Evolutionary conservation across 225 moss, liverwort and hornwort genomes (phyloP).

Genomic region (Takakia lepidozioides): DNA sequence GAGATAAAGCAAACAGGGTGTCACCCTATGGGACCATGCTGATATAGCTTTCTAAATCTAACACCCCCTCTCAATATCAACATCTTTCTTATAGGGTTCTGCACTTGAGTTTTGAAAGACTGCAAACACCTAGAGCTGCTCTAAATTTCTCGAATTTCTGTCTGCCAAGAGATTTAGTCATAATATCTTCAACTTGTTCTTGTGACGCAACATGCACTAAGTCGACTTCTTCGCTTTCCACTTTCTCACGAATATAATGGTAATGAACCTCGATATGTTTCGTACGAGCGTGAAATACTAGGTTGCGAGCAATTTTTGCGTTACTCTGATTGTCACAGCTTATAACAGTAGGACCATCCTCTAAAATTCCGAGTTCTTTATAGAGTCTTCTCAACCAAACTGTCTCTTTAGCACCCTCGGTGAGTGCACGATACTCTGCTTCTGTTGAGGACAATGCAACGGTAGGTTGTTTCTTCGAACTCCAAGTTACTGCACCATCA

Average conservation of each 20-base stretch:
- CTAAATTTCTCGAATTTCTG: no score
- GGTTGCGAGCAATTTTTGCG: conserved; percentile 5
- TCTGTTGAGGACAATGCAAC: conserved; percentile 2
- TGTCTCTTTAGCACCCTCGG: not conserved
- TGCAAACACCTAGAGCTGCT: no score
- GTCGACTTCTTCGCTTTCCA: not conserved
- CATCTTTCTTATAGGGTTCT: no score
- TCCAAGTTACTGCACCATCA: not conserved
- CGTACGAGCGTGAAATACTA: not conserved
- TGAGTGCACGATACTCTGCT: not conserved
- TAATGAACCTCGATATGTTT: conserved; percentile 8
- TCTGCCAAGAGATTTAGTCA: no score
- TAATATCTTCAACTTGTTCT: not conserved
- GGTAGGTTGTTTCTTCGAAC: not conserved
- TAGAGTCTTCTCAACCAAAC: not conserved
- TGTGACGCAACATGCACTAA: not conserved
- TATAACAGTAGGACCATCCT: not conserved
- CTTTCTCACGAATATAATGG: conserved; percentile 7
- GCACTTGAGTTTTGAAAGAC: no score
- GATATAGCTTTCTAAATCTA: no score
- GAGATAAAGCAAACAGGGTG: no score
- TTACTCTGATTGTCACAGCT: not conserved
- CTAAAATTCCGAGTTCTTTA: not conserved
- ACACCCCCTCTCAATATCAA: no score
- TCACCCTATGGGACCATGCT: no score